Evolutionary conservation across 495 filamentous ascomycete species (phyloP), one percentile per base, ranked within the genome.

Genomic region (Lophiotrema nucula): DNA sequence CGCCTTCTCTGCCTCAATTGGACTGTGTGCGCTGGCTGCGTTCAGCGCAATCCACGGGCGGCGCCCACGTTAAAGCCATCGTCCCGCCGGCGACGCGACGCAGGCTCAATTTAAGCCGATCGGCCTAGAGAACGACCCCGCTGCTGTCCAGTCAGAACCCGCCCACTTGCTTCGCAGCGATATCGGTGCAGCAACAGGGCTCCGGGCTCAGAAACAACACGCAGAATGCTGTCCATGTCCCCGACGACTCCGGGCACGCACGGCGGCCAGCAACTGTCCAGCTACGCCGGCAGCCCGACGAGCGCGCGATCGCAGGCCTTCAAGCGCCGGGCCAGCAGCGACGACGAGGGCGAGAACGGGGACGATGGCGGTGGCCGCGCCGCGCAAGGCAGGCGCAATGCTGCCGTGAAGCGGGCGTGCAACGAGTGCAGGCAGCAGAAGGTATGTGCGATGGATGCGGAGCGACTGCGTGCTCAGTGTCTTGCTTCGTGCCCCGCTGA

Each of bases 401-500:
- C 57, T 16, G 56, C 48, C 19, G 62, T 61, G 47, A 66, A 66
- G 44, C 46, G 62, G 51, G 91, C 91, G 15, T 96, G 91, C 70
- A 96, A 97, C 73, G 89, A 97, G 70, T 97, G 92, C 72, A 83
- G 90, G 35, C 92, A 97, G 72, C 91, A 96, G 73, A 96, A 97
- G 81, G 89, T 92, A 66, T 74, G 74, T 58, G 15, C 26, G 15
- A 18, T 4, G 18, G 19, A 10, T 4, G 22, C 3, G 21, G 4
- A 44, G 16, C 15, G 33, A 5, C 15, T 53, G 28, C 21, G 22
- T 41, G 16, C 27, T 6, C 19, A 35, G 8, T n/a, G n/a, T 8
- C 44, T 31, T 26, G 44, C 44, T 10, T 15, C 27, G 24, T 44
- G 25, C 25, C 26, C 27, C 38, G 18, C 27, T 46, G 18, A 43